A percentile compares a stretch with the other conserved stretches of the same genome.
Evolutionary conservation across 768 basidiomycete species (phyloP).

Genomic region (Cubamyces sp.): DNA sequence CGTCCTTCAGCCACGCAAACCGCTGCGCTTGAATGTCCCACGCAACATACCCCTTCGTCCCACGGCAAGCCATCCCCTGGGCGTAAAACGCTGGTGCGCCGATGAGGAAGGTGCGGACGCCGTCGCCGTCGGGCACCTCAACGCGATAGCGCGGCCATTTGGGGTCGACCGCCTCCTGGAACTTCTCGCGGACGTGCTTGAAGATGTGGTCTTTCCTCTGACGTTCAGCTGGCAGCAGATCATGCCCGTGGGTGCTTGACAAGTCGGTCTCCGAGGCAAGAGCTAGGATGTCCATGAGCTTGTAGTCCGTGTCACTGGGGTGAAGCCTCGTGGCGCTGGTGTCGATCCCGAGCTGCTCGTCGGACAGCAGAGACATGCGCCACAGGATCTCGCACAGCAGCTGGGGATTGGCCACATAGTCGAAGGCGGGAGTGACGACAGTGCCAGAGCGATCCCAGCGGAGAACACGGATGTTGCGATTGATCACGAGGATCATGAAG

Average conservation of each 20-base stretch:
- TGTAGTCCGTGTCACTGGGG: neutral
- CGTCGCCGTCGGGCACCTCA: conserved; percentile 1
- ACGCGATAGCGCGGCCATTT: conserved; percentile 11
- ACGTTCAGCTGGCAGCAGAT: neutral
- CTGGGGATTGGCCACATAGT: conserved; percentile 1
- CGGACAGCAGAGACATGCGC: neutral
- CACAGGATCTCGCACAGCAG: neutral
- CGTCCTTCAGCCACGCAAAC: conserved; percentile 19
- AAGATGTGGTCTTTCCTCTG: neutral
- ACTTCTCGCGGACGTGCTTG: conserved; percentile 3
- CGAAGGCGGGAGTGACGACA: neutral
- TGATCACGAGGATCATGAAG: conserved; percentile 1
- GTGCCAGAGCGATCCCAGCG: conserved; percentile 12
- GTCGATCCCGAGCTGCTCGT: neutral
- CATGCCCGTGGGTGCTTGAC: neutral
- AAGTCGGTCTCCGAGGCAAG: neutral
- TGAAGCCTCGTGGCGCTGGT: neutral
- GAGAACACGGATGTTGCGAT: neutral
- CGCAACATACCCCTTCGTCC: conserved; percentile 15
- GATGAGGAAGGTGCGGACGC: neutral
- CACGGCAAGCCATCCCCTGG: neutral
- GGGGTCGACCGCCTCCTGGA: neutral
- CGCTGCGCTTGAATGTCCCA: neutral
- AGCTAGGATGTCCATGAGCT: neutral
- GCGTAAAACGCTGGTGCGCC: neutral